Evolutionary conservation across 495 filamentous ascomycete genomes (phyloP).

Genomic region (Xylaria cubensis): DNA sequence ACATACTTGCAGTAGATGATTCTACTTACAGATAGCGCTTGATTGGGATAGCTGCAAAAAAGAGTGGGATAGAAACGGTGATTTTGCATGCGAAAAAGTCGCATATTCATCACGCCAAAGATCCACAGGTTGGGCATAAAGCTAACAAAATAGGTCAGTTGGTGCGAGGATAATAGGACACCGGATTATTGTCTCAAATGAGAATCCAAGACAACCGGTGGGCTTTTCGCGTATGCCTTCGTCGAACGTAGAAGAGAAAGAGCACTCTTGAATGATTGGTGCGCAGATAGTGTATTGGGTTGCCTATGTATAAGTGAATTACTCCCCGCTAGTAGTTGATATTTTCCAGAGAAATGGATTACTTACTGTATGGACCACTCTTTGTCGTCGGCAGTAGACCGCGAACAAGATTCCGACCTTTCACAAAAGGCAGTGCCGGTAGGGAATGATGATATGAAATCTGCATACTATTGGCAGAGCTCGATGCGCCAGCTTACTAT

Average conservation of each 20-base stretch:
- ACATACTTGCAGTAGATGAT: background rate
- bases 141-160: constrained; percentile 3
- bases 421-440: background rate
- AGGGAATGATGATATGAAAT: background rate
- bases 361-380: background rate
- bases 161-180: constrained; percentile 10
- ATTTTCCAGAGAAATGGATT: background rate
- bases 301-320: too few species aligned
- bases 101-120: constrained; percentile 4
- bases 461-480: background rate
- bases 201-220: background rate
- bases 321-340: background rate
- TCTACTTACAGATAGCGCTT: background rate
- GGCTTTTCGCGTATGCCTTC: background rate
- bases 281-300: background rate
- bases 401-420: background rate
- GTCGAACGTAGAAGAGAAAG: background rate
- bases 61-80: background rate
- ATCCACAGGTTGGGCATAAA: constrained; percentile 6
- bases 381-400: background rate
- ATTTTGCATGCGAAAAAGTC: background rate
- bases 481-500: background rate
- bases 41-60: background rate
- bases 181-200: background rate
- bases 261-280: background rate